These are phyloP conservation scores for Epichloe elymi DNA, from an alignment of 2,329 filamentous ascomycete species.

Conservation along the genomic window DNA sequence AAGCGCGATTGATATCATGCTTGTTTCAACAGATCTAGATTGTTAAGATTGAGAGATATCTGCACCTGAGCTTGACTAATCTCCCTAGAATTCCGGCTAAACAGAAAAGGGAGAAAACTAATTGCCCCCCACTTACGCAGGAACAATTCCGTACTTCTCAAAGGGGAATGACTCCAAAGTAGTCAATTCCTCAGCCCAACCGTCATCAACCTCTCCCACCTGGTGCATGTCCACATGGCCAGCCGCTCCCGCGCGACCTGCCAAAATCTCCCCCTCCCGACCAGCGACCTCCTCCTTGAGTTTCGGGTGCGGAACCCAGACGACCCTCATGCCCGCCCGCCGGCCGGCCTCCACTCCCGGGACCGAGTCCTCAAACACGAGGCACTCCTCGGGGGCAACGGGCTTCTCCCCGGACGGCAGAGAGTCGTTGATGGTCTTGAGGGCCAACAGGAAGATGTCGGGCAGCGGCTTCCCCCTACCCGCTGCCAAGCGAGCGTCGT, in stretches of 20 bases:
- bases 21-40: too few relatives aligned
- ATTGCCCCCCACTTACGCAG: slow-evolving; percentile 11
- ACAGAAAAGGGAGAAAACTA: background rate
- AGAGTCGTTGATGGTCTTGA: slow-evolving; percentile 71
- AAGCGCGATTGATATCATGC: too few relatives aligned
- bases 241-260: slow-evolving; percentile 63
- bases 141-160: slow-evolving; percentile 43
- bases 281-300: slow-evolving; percentile 64
- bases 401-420: slow-evolving; percentile 49
- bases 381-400: slow-evolving; percentile 67
- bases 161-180: slow-evolving; percentile 44
- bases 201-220: slow-evolving; percentile 44
- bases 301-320: slow-evolving; percentile 81
- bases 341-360: slow-evolving; percentile 84
- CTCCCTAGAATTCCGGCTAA: too few relatives aligned
- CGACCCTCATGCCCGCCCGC: slow-evolving; percentile 83
- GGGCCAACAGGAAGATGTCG: slow-evolving; percentile 83
- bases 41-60: too few relatives aligned
- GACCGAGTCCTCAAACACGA: slow-evolving; percentile 94
- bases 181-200: slow-evolving; percentile 44
- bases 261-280: slow-evolving; percentile 68
- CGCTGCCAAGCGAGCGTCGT: slow-evolving; percentile 62
- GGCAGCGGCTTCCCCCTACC: slow-evolving; percentile 93
- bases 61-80: too few relatives aligned
- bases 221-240: slow-evolving; percentile 40